phyloP scores from a whole-genome alignment of 306 rosid genomes.

The Arachis hypogaea region DNA sequence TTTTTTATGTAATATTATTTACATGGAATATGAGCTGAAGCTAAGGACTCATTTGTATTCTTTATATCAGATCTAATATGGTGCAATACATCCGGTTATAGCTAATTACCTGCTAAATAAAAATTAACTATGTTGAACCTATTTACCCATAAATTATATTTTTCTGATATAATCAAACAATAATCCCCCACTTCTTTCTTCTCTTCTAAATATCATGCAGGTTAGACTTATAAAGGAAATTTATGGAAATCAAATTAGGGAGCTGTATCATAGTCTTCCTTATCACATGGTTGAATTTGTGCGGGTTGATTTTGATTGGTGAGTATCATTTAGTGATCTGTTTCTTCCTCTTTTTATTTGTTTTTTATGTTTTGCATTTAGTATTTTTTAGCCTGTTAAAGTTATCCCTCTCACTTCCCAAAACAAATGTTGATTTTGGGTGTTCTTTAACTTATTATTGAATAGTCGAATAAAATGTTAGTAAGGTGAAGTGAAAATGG shows the following conservation, averaged over 20 bases:
- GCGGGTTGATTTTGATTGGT: conserved; percentile 80
- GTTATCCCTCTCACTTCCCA: background rate
- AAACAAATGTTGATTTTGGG: background rate
- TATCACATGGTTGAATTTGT: conserved; percentile 74
- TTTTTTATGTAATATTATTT: too few species aligned
- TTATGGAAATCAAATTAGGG: conserved; percentile 84
- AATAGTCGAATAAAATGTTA: conserved; percentile 16
- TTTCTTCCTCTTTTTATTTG: background rate
- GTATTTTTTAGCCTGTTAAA: background rate
- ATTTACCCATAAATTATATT: background rate
- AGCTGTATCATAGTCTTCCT: conserved; percentile 85
- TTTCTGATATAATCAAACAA: conserved; percentile 33
- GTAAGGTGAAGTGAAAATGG: background rate
- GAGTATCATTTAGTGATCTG: conserved; percentile 41
- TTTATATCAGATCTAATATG: background rate
- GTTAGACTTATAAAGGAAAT: conserved; percentile 93
- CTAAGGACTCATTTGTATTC: background rate
- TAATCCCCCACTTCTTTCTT: background rate
- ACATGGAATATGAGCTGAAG: background rate
- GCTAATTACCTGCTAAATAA: conserved; percentile 8
- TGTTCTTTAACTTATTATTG: background rate
- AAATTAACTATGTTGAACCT: conserved; percentile 21
- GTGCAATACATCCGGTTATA: conserved; percentile 5
- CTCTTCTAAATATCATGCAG: conserved; percentile 50
- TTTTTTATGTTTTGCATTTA: conserved; percentile 2